These are phyloP conservation scores for Aspergillus hancockii DNA, from an alignment of 495 filamentous ascomycete genomes.

Conservation along the genomic window DNA sequence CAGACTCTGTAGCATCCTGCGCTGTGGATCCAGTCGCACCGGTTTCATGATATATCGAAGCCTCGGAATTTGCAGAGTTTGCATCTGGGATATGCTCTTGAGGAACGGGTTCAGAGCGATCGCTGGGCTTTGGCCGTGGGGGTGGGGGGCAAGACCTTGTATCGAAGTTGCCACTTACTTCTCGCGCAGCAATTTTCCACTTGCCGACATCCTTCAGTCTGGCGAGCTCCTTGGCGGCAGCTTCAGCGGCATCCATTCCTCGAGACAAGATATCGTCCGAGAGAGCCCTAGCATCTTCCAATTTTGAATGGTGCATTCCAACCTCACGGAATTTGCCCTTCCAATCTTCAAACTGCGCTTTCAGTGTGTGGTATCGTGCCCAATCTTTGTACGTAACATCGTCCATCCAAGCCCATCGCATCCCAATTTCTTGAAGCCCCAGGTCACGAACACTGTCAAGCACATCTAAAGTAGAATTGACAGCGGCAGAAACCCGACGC, in stretches of 20 bases:
- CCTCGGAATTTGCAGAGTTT: slow-evolving; percentile 37
- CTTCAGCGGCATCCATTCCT: slow-evolving; percentile 78
- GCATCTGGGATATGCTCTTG: slow-evolving; percentile 27
- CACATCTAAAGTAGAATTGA: slow-evolving; percentile 78
- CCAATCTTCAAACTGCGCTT: slow-evolving; percentile 83
- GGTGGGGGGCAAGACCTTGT: slow-evolving; percentile 51
- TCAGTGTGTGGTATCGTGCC: slow-evolving; percentile 85
- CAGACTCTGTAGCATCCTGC: not conserved
- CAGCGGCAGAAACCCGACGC: slow-evolving; percentile 67
- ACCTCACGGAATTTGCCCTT: slow-evolving; percentile 72
- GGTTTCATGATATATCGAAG: slow-evolving; percentile 14
- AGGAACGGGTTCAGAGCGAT: slow-evolving; percentile 38
- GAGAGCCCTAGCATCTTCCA: slow-evolving; percentile 68
- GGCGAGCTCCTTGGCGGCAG: slow-evolving; percentile 78
- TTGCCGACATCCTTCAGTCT: slow-evolving; percentile 80
- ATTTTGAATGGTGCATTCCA: slow-evolving; percentile 68
- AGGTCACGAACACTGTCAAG: slow-evolving; percentile 84
- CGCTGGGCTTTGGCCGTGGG: slow-evolving; percentile 42
- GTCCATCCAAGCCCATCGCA: slow-evolving; percentile 98
- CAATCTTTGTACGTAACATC: slow-evolving; percentile 95
- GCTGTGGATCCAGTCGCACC: not conserved
- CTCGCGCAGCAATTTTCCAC: slow-evolving; percentile 81
- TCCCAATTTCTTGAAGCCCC: slow-evolving; percentile 91
- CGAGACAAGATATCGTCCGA: slow-evolving; percentile 68
- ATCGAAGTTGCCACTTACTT: slow-evolving; percentile 75